phyloP scores from a whole-genome alignment of 1,139 yeast species.

The Kurtzmaniella quercitrusa region DNA sequence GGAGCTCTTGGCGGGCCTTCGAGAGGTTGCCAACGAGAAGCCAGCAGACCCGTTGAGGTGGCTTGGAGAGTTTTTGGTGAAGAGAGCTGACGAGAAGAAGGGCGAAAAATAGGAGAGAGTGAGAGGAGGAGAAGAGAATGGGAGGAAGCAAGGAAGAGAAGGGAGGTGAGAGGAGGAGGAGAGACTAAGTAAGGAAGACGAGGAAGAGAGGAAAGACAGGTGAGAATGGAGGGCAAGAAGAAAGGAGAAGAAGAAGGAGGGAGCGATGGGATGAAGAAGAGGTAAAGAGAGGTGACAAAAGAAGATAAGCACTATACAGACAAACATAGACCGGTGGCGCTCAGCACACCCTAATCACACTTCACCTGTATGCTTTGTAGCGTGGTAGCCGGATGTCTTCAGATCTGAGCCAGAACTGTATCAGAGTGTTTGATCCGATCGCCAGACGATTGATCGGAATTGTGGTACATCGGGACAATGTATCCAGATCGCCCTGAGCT shows the following conservation, averaged over 20 bases:
- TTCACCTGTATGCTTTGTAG: too few relatives aligned
- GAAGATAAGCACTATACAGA: not conserved
- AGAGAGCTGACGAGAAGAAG: constrained; percentile 32
- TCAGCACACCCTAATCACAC: too few relatives aligned
- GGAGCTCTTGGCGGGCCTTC: constrained; percentile 64
- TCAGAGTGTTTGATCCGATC: too few relatives aligned
- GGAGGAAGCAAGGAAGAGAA: not conserved
- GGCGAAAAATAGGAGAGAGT: not conserved
- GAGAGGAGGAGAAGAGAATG: not conserved
- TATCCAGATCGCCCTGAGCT: too few relatives aligned
- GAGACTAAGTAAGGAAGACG: not conserved
- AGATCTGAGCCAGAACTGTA: too few relatives aligned
- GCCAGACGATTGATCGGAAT: too few relatives aligned
- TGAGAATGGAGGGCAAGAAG: not conserved
- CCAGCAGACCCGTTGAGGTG: constrained; percentile 69
- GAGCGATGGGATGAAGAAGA: not conserved
- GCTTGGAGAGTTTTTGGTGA: constrained; percentile 68
- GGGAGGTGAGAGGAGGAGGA: not conserved
- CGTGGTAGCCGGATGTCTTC: too few relatives aligned
- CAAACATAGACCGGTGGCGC: too few relatives aligned
- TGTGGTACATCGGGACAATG: too few relatives aligned
- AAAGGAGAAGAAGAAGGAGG: not conserved
- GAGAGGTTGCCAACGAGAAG: constrained; percentile 49
- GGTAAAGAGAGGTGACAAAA: not conserved
- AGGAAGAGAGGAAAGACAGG: not conserved